Conservation (phyloP, 208 protist species). For the Histomonas meleagridis region DNA sequence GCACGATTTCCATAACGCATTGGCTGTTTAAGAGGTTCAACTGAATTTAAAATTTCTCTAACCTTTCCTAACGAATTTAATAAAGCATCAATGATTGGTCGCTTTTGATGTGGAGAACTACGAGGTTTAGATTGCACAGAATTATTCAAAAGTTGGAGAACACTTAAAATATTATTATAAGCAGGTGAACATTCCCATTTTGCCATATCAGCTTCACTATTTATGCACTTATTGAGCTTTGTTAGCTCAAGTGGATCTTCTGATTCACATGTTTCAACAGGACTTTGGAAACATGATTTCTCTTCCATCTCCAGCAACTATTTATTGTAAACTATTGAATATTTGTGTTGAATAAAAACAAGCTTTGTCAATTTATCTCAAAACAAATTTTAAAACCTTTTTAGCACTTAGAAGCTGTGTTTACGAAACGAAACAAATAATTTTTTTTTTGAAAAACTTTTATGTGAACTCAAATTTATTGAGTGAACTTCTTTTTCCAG, state of each 20-base stretch:
- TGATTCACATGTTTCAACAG: too few species aligned
- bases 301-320: too few species aligned
- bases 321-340: too few species aligned
- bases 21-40: constrained; percentile 40
- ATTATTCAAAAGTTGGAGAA: neutral
- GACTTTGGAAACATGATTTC: too few species aligned
- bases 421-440: too few species aligned
- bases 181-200: neutral
- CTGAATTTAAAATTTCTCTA: constrained; percentile 36
- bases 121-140: constrained; percentile 22
- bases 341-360: too few species aligned
- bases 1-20: constrained; percentile 50
- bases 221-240: neutral
- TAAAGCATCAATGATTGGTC: neutral
- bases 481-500: too few species aligned
- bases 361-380: too few species aligned
- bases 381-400: too few species aligned
- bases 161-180: neutral
- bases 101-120: neutral
- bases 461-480: too few species aligned
- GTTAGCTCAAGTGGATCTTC: neutral
- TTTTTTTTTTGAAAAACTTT: too few species aligned
- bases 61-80: neutral
- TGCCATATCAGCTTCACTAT: neutral
- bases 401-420: too few species aligned